Evolutionary conservation across 2,329 filamentous ascomycete genomes (phyloP).

Genomic region (Penicillium sp.): DNA sequence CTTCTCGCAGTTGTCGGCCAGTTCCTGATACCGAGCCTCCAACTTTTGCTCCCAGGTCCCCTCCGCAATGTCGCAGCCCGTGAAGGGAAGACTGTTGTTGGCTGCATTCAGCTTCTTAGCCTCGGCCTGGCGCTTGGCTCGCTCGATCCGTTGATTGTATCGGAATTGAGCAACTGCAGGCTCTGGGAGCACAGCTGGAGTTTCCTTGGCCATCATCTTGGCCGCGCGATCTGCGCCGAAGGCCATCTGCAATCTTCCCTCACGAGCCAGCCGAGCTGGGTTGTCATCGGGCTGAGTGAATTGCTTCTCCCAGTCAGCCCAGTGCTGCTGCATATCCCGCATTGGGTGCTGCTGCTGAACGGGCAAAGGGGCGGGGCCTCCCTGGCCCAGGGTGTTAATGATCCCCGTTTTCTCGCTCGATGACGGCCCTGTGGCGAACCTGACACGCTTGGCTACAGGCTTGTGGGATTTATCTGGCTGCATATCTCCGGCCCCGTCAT

Average conservation of each 20-base stretch:
- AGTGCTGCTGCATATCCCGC: neutral
- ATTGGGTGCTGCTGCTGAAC: neutral
- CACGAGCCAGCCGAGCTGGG: neutral
- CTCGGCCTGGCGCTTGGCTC: neutral
- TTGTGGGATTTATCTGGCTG: neutral
- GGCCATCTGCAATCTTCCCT: neutral
- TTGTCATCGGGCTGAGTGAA: neutral
- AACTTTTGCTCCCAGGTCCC: neutral
- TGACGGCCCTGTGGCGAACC: constrained; percentile 1
- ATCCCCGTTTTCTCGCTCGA: neutral
- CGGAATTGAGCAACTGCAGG: neutral
- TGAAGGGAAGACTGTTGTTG: neutral
- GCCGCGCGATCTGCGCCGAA: neutral
- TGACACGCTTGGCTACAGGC: constrained; percentile 17
- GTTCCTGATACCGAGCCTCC: neutral
- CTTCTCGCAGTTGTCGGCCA: neutral
- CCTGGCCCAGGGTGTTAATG: neutral
- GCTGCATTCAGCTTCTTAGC: neutral
- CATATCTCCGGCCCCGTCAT: neutral
- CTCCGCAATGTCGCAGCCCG: neutral
- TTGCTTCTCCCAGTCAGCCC: neutral
- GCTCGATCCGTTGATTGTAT: neutral
- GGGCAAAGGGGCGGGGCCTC: neutral
- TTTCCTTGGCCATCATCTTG: neutral
- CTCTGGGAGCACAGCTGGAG: neutral